phyloP scores from a whole-genome alignment of 1,284 basidiomycete species.

The Porphyrellus sp. region DNA sequence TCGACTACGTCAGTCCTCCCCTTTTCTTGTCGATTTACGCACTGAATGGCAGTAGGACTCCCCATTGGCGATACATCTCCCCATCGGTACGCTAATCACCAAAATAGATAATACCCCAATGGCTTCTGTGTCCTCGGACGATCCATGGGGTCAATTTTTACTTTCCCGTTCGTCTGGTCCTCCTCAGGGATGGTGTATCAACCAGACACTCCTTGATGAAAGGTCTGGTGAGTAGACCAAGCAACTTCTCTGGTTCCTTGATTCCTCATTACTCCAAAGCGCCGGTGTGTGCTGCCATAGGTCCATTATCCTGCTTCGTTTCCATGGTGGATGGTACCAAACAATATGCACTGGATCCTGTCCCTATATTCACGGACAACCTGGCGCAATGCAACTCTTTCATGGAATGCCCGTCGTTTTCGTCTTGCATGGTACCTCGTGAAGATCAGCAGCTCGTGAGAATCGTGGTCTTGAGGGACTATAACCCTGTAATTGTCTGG shows the following conservation, averaged over 20 bases:
- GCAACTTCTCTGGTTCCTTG: slow-evolving; percentile 18
- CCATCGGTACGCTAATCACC: slow-evolving; percentile 52
- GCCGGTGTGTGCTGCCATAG: slow-evolving; percentile 6
- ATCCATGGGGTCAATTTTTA: slow-evolving; percentile 52
- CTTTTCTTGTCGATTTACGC: background rate
- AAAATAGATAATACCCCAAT: slow-evolving; percentile 55
- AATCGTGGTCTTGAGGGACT: slow-evolving; percentile 36
- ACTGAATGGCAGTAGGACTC: slow-evolving; percentile 46
- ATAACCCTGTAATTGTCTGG: slow-evolving; percentile 52
- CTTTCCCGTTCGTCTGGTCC: slow-evolving; percentile 19
- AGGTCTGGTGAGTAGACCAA: slow-evolving; percentile 13
- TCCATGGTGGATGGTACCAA: slow-evolving; percentile 24
- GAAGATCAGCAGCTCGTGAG: slow-evolving; percentile 48
- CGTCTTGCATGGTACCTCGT: slow-evolving; percentile 48
- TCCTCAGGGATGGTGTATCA: slow-evolving; percentile 59
- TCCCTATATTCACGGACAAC: slow-evolving; percentile 44
- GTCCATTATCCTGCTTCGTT: slow-evolving; percentile 45
- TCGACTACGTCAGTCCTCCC: slow-evolving; percentile 44
- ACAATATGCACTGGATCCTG: slow-evolving; percentile 52
- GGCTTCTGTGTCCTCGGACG: slow-evolving; percentile 21
- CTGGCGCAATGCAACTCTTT: slow-evolving; percentile 36
- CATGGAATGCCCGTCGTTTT: slow-evolving; percentile 37
- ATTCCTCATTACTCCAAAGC: slow-evolving; percentile 24
- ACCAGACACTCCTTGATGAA: slow-evolving; percentile 16
- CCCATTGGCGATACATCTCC: slow-evolving; percentile 49